phyloP scores from a whole-genome alignment of 2,329 filamentous ascomycete genomes.

The Colletotrichum tabaci region DNA sequence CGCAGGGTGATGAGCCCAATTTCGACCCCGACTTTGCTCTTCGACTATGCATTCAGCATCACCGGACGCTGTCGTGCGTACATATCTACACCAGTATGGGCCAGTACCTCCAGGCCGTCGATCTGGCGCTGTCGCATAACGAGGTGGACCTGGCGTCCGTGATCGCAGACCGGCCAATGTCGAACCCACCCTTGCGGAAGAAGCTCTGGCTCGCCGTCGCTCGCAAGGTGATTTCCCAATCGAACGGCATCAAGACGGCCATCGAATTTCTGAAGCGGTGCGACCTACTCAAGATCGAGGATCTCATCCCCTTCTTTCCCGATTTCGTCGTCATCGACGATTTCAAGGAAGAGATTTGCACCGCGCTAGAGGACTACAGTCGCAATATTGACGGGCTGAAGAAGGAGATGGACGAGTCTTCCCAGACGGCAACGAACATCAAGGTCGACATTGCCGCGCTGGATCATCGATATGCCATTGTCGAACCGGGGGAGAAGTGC shows the following conservation, averaged over 20 bases:
- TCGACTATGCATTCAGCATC: conserved; percentile 93
- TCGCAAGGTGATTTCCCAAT: conserved; percentile 91
- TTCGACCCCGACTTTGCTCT: conserved; percentile 98
- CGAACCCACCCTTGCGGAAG: conserved; percentile 86
- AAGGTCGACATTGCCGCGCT: conserved; percentile 89
- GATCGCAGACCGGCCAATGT: conserved; percentile 88
- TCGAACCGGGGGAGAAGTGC: conserved; percentile 95
- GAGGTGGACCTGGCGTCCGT: conserved; percentile 91
- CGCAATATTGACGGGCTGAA: conserved; percentile 90
- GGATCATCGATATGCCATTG: conserved; percentile 93
- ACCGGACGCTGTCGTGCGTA: conserved; percentile 92
- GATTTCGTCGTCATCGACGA: conserved; percentile 99
- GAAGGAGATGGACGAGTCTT: conserved; percentile 95
- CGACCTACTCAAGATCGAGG: conserved; percentile 93
- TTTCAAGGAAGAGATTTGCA: conserved; percentile 98
- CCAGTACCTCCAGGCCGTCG: conserved; percentile 93
- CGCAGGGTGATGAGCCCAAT: conserved; percentile 86
- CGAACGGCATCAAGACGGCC: conserved; percentile 89
- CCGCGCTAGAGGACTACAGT: conserved; percentile 92
- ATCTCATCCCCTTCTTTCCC: conserved; percentile 97
- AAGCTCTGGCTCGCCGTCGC: conserved; percentile 96
- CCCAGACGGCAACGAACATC: conserved; percentile 90
- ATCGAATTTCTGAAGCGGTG: conserved; percentile 95
- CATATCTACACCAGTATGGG: conserved; percentile 98
- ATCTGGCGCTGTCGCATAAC: conserved; percentile 90